These are phyloP conservation scores for Vanrija sp. DNA, from an alignment of 1,284 basidiomycete genomes.

Conservation along the genomic window DNA sequence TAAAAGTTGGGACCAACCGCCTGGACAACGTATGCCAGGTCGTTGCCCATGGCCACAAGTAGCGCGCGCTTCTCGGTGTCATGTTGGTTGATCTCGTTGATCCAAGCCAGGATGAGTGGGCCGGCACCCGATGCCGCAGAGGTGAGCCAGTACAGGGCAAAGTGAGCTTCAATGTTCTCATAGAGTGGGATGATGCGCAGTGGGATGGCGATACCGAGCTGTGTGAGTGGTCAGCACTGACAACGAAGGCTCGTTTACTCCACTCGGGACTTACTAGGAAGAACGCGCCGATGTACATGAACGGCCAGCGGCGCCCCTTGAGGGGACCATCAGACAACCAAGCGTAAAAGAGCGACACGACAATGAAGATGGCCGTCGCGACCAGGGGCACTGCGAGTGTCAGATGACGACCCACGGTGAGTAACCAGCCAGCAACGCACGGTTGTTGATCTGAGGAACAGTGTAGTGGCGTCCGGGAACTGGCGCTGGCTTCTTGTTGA, in stretches of 20 bases:
- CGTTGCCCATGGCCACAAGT: conserved; percentile 35
- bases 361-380: conserved; percentile 30
- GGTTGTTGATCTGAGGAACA: conserved; percentile 33
- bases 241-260: too few relatives aligned
- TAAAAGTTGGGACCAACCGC: conserved; percentile 38
- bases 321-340: conserved; percentile 37
- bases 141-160: conserved; percentile 30
- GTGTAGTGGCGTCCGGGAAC: conserved; percentile 31
- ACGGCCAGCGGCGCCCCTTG: conserved; percentile 33
- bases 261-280: conserved; percentile 5
- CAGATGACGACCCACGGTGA: neutral
- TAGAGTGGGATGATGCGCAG: conserved; percentile 29
- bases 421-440: conserved; percentile 2
- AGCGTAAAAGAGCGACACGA: conserved; percentile 26
- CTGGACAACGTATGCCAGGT: conserved; percentile 43
- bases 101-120: conserved; percentile 27
- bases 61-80: conserved; percentile 39
- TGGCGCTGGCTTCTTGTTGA: conserved; percentile 31
- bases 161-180: conserved; percentile 23
- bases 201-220: conserved; percentile 20
- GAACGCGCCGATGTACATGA: conserved; percentile 34
- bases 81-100: conserved; percentile 31
- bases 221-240: too few relatives aligned
- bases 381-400: conserved; percentile 23
- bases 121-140: neutral